These are phyloP conservation scores for Centaurea solstitialis DNA, from an alignment of 129 eudicot genomes.

Conservation along the genomic window DNA sequence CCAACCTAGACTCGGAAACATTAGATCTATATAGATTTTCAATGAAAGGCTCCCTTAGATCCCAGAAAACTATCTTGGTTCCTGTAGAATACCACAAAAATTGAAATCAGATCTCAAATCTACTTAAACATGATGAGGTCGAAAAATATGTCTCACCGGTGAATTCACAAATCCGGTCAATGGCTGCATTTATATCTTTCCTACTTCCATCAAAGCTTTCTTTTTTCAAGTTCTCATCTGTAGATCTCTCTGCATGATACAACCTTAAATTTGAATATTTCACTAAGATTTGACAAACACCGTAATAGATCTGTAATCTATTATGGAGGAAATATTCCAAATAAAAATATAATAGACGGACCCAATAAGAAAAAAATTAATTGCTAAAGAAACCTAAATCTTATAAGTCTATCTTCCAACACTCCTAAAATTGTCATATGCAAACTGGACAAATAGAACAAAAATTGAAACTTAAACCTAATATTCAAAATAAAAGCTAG, in stretches of 20 bases:
- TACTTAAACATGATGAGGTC: background rate
- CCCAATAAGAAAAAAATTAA: background rate
- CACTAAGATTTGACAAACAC: constrained; percentile 13
- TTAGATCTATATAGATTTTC: constrained; percentile 81
- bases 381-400: background rate
- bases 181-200: constrained; percentile 95
- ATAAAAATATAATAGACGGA: background rate
- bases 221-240: constrained; percentile 48
- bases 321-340: background rate
- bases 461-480: background rate
- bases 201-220: constrained; percentile 93
- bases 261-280: constrained; percentile 7
- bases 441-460: background rate
- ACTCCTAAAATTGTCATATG: background rate
- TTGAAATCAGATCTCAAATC: constrained; percentile 1
- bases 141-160: constrained; percentile 55
- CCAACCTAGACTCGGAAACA: constrained; percentile 88
- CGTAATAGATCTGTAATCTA: background rate
- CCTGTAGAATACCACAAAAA: constrained; percentile 43
- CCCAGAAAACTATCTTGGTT: constrained; percentile 89
- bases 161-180: constrained; percentile 90
- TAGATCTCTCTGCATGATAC: constrained; percentile 44
- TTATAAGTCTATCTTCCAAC: background rate
- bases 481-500: too few species aligned
- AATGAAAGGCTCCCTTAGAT: constrained; percentile 85